Evolutionary conservation across 148 eudicot species (phyloP), one percentile per base, ranked within the genome.

Genomic region (Camellia lanceoleosa): DNA sequence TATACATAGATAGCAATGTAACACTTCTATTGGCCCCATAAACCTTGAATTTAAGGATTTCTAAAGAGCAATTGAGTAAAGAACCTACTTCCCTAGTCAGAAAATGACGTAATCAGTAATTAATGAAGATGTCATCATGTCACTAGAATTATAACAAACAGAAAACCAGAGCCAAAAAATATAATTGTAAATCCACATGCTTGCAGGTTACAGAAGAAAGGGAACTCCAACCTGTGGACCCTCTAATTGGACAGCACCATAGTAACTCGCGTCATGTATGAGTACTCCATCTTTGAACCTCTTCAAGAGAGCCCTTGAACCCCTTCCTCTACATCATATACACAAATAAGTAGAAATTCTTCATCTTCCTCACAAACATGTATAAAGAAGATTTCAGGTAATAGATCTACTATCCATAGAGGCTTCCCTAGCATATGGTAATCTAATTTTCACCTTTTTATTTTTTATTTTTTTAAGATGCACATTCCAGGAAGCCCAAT

Each of bases 261-360:
- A 81, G 86, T 91, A 92, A 88, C 97, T 93, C 16, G 97, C 93
- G 86, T 93, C 99, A 86, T 93, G 99, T 64, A 91, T 82, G 78
- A 96, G 89, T 12, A 83, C 91, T 80, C 95, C 95, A 77, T 90
- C 76, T 61, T 70, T 89, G 87, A 87, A 85, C 86, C 87, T 89
- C 88, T 93, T 92, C 80, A 93, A 79, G 62, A 96, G 84, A 89
- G 98, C 95, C 79, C 99, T 93, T 6, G 97, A 93, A 70, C 99
- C 98, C 83, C 77, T 92, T 80, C 97, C 98, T 30, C 98, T 95
- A 73, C 75, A 84, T 71, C 69, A 88, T 44, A 70, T 11, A 63
- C 54, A 58, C 56, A 55, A 16, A 43, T 30, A 19, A 63, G 51
- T 38, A 10, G 30, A 63, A 76, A 30, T 30, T 30, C 38, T 30